Evolutionary conservation across 306 rosid species (phyloP).

Genomic region (Pachyrhizus erosus): DNA sequence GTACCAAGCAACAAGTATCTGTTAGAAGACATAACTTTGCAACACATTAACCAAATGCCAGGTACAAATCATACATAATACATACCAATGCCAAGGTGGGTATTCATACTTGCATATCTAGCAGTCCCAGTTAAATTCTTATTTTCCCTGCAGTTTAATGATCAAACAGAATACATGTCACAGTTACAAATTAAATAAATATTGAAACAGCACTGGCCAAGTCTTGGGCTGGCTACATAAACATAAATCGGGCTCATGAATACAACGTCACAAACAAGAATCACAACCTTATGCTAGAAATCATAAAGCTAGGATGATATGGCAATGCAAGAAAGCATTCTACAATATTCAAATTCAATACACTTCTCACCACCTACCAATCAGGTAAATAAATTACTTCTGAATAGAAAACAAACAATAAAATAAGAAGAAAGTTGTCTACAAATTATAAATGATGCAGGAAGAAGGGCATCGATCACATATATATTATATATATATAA

Average conservation of each 20-base stretch:
- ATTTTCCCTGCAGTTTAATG: slow-evolving; percentile 67
- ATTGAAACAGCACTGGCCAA: slow-evolving; percentile 15
- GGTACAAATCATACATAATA: neutral
- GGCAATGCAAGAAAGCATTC: neutral
- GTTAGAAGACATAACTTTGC: slow-evolving; percentile 3
- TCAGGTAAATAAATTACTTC: neutral
- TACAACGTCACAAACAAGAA: slow-evolving; percentile 5
- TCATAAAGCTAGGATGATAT: neutral
- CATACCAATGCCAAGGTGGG: slow-evolving; percentile 46
- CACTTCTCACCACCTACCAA: neutral
- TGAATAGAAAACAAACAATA: slow-evolving; percentile 28
- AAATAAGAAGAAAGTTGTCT: neutral
- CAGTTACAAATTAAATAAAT: neutral
- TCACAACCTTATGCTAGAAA: neutral
- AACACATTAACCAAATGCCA: neutral
- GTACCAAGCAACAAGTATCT: slow-evolving; percentile 20
- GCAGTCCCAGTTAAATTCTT: slow-evolving; percentile 95
- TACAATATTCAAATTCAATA: neutral
- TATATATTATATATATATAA: neutral
- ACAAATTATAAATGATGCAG: slow-evolving; percentile 22
- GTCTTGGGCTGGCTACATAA: neutral
- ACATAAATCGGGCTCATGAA: neutral
- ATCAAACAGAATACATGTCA: slow-evolving; percentile 17
- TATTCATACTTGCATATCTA: slow-evolving; percentile 93
- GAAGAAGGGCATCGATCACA: neutral